Conservation (phyloP, 495 filamentous ascomycete species). For the Aspergillus coremiiformis region DNA sequence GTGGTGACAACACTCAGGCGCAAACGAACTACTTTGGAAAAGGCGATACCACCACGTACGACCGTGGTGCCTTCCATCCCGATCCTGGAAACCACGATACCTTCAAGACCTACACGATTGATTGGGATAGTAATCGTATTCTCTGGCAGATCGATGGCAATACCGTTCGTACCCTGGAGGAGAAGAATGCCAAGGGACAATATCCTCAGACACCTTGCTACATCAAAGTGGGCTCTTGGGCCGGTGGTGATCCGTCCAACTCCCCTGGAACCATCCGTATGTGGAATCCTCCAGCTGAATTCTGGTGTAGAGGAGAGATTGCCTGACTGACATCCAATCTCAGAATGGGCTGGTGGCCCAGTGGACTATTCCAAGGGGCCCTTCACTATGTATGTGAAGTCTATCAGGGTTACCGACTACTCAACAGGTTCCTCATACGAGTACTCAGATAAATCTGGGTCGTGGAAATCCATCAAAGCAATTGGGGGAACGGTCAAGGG, state of each 20-base stretch:
- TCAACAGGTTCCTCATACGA: slow-evolving; percentile 77
- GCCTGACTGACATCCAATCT: slow-evolving; percentile 16
- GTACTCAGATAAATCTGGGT: slow-evolving; percentile 69
- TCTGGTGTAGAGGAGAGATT: too few relatives aligned
- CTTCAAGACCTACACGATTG: slow-evolving; percentile 77
- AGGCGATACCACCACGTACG: slow-evolving; percentile 58
- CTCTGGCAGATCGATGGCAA: slow-evolving; percentile 67
- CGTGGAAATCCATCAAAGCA: slow-evolving; percentile 72
- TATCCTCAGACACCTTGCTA: slow-evolving; percentile 87
- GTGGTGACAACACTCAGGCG: slow-evolving; percentile 52
- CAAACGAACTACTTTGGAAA: slow-evolving; percentile 88
- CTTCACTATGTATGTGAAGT: slow-evolving; percentile 77
- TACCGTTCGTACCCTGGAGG: slow-evolving; percentile 59
- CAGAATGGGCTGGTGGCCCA: slow-evolving; percentile 76
- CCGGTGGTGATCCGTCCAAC: slow-evolving; percentile 67
- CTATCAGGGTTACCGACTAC: slow-evolving; percentile 74
- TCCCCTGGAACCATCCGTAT: slow-evolving; percentile 59
- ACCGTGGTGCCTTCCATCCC: slow-evolving; percentile 52
- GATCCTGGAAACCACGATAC: slow-evolving; percentile 45
- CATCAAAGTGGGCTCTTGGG: slow-evolving; percentile 78
- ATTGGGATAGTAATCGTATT: slow-evolving; percentile 68
- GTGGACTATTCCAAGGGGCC: slow-evolving; percentile 75
- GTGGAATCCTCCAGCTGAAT: too few relatives aligned
- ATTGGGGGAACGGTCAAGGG: slow-evolving; percentile 61
- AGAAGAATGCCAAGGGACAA: slow-evolving; percentile 54